Base-by-base conservation (phyloP, 2,329 filamentous ascomycete species). In the Trichophyton equinum region DNA sequence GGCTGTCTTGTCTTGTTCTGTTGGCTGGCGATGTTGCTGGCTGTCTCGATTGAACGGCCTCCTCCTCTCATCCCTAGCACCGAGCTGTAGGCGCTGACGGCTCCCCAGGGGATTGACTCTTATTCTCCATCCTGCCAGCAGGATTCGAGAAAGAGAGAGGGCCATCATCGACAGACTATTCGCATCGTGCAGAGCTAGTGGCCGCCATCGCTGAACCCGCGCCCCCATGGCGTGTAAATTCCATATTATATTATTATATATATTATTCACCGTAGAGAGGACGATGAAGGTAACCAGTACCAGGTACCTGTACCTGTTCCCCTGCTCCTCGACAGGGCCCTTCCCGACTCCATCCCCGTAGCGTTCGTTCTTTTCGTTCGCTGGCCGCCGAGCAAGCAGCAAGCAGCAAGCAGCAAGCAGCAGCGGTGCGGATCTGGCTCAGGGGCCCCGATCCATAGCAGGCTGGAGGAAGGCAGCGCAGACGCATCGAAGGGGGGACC, bases 131-230 rank as follows among this genome's bases (percentile, higher is more conserved):
- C 27, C 6, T 44, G n/a, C n/a, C 40, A 44, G 11, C 40, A 53
- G 49, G 49, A 27, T 53, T 53, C 49, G 49, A 53, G 49, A 53
- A 53, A 30, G 22, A 22, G 22, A 25, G 49, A 22, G 27, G 25
- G 25, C n/a, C 18, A 18, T 38, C 33, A 25, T 7, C 5, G 11
- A 5, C 22, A 20, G 49, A 53, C 49, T 53, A 53, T 53, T 53
- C 49, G 22, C 49, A 53, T 53, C 22, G 49, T 53, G 49, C 49
- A 53, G 49, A 53, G 22, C 49, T 53, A 53, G 49, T 53, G 49
- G 49, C 49, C 49, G 49, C 49, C 49, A 53, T 53, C 49, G 8
- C 33, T 38, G 49, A n/a, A 25, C 49, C 40, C 27, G 49, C 27
- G 49, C 49, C 49, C 27, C 18, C 20, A n/a, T 51, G 47, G 11